These are phyloP conservation scores for Vitis hybrid DNA, from an alignment of 177 flowering plant species.

Conservation along the genomic window DNA sequence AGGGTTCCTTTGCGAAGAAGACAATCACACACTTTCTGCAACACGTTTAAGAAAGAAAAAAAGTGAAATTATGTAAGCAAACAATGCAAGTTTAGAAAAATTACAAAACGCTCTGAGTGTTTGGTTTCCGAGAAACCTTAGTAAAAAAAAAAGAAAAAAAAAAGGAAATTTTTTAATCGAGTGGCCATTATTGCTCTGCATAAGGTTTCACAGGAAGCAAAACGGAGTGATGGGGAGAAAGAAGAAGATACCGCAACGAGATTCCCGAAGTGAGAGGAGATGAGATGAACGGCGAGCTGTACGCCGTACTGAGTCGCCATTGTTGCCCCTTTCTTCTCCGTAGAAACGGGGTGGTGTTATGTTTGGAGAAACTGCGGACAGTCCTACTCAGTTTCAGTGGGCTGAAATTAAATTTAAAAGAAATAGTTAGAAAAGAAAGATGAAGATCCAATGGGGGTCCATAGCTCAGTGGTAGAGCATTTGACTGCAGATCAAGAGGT, in stretches of 20 bases:
- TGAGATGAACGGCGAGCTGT: conserved; percentile 60
- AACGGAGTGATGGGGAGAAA: background rate
- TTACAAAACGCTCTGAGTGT: too few species aligned
- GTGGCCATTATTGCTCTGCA: too few species aligned
- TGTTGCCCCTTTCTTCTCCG: background rate
- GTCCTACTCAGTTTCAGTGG: too few species aligned
- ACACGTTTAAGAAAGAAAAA: background rate
- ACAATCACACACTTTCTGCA: conserved; percentile 87
- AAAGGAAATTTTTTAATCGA: too few species aligned
- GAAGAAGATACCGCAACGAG: conserved; percentile 57
- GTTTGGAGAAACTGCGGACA: too few species aligned
- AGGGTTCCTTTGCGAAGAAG: conserved; percentile 71
- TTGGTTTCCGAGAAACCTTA: too few species aligned
- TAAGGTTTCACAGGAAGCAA: background rate
- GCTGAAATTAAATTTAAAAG: too few species aligned
- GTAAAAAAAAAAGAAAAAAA: too few species aligned
- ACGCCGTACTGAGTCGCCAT: conserved; percentile 69
- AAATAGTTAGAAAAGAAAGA: accelerated
- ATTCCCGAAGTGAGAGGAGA: conserved; percentile 71
- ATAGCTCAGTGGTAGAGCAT: conserved; percentile 95
- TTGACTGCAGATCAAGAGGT: conserved; percentile 88
- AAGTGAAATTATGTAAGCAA: background rate
- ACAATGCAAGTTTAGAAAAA: too few species aligned
- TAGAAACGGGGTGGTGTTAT: too few species aligned
- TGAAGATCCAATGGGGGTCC: conserved; percentile 26